These are phyloP conservation scores for Cercis canadensis DNA, from an alignment of 306 rosid species.

Conservation along the genomic window DNA sequence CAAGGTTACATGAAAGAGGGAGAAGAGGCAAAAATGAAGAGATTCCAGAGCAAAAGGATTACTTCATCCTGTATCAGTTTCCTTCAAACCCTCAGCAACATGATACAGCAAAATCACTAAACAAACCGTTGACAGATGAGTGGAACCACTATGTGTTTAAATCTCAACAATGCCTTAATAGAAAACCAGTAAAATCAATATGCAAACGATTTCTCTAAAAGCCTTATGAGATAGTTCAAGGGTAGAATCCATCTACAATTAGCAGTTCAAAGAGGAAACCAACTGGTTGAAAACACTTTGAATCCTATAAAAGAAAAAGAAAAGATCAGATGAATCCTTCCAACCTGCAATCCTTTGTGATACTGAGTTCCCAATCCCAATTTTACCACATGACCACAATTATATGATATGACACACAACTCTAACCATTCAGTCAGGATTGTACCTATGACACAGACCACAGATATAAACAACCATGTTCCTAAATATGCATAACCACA, in stretches of 20 bases:
- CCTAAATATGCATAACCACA: constrained; percentile 7
- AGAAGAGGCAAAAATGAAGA: not conserved
- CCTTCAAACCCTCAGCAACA: not conserved
- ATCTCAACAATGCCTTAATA: not conserved
- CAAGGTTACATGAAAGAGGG: not conserved
- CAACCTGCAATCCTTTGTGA: not conserved
- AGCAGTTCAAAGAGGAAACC: not conserved
- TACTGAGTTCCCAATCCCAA: constrained; percentile 1
- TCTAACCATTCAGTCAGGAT: too few species aligned
- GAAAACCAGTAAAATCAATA: not conserved
- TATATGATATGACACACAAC: too few species aligned
- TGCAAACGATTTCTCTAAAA: not conserved
- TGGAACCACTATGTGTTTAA: not conserved
- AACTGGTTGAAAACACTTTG: not conserved
- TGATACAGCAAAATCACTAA: not conserved
- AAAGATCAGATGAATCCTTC: constrained; percentile 7
- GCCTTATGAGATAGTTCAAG: not conserved
- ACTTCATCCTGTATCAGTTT: not conserved
- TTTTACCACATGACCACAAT: not conserved
- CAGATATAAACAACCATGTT: constrained; percentile 5
- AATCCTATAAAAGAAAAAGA: not conserved
- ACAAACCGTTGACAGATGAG: not conserved
- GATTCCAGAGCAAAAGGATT: not conserved
- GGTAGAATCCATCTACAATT: not conserved
- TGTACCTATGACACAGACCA: constrained; percentile 15